Evolutionary conservation across 2,329 filamentous ascomycete genomes (phyloP), one percentile per base, ranked within the genome.

Genomic region (Clonostachys rhizophaga): DNA sequence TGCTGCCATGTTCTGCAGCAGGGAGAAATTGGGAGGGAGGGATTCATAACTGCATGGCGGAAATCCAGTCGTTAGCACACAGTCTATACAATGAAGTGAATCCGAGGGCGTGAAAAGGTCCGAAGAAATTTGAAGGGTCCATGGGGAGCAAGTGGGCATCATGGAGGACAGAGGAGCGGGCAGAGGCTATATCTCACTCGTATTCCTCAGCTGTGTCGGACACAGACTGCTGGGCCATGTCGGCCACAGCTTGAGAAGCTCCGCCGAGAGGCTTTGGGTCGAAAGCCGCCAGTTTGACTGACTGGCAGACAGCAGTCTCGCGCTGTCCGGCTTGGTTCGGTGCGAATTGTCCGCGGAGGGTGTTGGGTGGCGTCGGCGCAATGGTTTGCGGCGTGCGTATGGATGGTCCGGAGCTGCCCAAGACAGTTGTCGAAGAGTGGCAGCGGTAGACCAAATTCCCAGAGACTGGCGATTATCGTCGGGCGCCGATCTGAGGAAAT

Each of bases 1-100:
- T 47, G 94, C 94, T 53, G 86, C 75, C 91, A 97, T 96, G 70
- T 97, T 99, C 66, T 94, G 90, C 55, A 87, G 73, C 62, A 97
- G 79, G 58, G 91, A 94, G 76, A 96, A 96, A 71, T 96, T 95
- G 55, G 91, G 88, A 54, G 92, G 91, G 49, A 99, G 82, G 55
- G 86, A 85, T 79, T 97, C 92, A 80, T 97, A 97, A 72, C 36
- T n/a, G 36, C 11, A n/a, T 39, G 14, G 36, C 36, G 10, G 12
- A 39, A n/a, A n/a, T 39, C 11, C 17, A n/a, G 5, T 39, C 36
- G 36, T n/a, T 18, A 39, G 14, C 36, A n/a, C 36, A 39, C 24
- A 30, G 24, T 30, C 24, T 10, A 30, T 30, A 30, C 8, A 30
- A 30, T n/a, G 41, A 8, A 17, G 41, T 42, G 18, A 17, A 20